Evolutionary conservation across 2,329 filamentous ascomycete genomes (phyloP), one percentile per base, ranked within the genome.

Genomic region (Arthrobotrys entomopaga): DNA sequence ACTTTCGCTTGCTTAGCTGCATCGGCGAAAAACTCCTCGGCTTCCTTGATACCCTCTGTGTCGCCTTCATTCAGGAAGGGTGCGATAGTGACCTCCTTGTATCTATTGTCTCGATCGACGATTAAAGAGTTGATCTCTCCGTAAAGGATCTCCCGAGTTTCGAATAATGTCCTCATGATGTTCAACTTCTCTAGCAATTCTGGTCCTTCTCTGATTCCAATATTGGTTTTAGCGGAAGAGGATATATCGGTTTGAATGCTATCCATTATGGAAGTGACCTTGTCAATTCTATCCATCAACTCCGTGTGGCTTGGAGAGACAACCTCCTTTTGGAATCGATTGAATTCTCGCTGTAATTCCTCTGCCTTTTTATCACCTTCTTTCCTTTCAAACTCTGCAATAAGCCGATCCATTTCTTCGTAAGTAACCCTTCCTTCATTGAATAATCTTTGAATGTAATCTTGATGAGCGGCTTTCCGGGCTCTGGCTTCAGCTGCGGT

Each of bases 91-190:
- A 97, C 90, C 64, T 91, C 88, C 77, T 91, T 89, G 81, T 97
- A 98, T 38, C 92, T 89, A 70, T 93, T 87, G 79, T 97, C 95
- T 59, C 93, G 90, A 80, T 93, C 91, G 19, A 89, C 89, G 38
- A 97, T 87, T 10, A 98, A 83, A 78, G 96, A 91, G 79, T 92
- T 97, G 61, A 94, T 87, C 78, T 92, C 91, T 49, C 91, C 89
- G 82, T 98, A 90, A 7, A 98, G 85, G 53, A 87, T 86, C 82
- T 99, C 95, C n/a, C 93, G 89, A 0, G 91, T 90, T 81, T 99
- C 95, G 78, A 97, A 98, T 7, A 98, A 88, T 93, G 95, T 98
- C 80, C 98, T 99, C 13, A 98, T 85, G 54, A 97, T 87, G 0
- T 94, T 98, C 11, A 99, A 85, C 82, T 97, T 96, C 81, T 99